Base-by-base conservation (phyloP, 2,329 filamentous ascomycete species). In the Aspergillus aculeatinus region DNA sequence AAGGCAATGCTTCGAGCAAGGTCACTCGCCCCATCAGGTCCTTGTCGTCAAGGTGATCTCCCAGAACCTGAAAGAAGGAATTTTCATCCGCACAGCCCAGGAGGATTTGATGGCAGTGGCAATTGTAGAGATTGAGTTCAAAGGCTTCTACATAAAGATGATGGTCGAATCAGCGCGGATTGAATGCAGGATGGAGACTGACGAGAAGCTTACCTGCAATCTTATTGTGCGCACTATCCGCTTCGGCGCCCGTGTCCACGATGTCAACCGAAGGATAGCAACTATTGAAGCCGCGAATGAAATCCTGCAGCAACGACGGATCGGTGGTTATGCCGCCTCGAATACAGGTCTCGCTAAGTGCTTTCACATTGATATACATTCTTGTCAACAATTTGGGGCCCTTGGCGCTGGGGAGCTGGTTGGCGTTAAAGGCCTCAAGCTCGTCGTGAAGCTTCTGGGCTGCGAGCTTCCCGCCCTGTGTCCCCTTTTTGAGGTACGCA, bases 81-180 rank as follows among this genome's bases (percentile, higher is more conserved):
- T 80, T 81, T 71, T 85, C 82, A 60, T 84, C 81, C 14, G 82
- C 83, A 70, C 84, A 86, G 9, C 85, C 86, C 39, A 88, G 77
- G 52, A 87, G 76, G 55, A 88, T 81, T 58, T 86, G 84, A 56
- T 83, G 84, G 68, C 85, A 88, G 65, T 86, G 84, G 63, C 80
- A 82, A 65, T 87, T 82, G 71, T 82, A 77, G 54, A 85, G 74
- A 70, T 82, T 80, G 51, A 84, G 70, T 65, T 83, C 82, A 72
- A 87, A 82, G 27, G 76, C 76, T 64, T 84, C 84, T 85, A 63
- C 25, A 56, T 44, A 39, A 55, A 31, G 19, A 49, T 25, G n/a
- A 23, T 57, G 50, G 58, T 52, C 50, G 23, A 7, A 64, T 75
- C 65, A 77, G 71, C 64, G 44, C 19, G 35, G 48, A 23, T 11